Evolutionary conservation across 148 eudicot genomes (phyloP), one percentile per base, ranked within the genome.

Genomic region (Chenopodium album): DNA sequence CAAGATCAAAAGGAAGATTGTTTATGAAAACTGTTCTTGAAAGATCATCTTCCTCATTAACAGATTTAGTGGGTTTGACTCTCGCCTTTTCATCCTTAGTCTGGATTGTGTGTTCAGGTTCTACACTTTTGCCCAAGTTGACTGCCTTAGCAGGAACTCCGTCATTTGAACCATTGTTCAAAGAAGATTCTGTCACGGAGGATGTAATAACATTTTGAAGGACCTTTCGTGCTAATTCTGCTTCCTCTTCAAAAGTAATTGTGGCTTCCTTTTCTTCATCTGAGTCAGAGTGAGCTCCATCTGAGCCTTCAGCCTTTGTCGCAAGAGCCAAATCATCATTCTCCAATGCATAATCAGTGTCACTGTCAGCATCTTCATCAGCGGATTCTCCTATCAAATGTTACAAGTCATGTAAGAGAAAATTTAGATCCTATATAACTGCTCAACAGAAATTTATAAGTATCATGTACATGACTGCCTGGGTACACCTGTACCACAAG

Each of bases 1-100:
- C 88, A 76, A 85, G 76, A 50, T 96, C 99, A 81, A 94, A 96
- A 65, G 98, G 99, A 87, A 96, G 92, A 79, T 96, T 94, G 86
- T 86, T 89, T 41, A 96, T 89, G 75, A 96, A 96, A 81, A 96
- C 67, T 74, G 98, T 96, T 71, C 85, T 88, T 80, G 87, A 83
- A 87, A 96, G 84, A 69, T 91, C 99, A 20, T 92, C 94, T 78
- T 90, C 92, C 44, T 34, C 83, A 68, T 83, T 87, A 60, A 68
- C 77, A 47, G 84, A 72, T 77, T 79, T 81, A 59, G 76, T 66
- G 62, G n/a, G 67, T 63, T 83, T 85, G 74, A 77, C 80, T 28
- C 60, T 72, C 22, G 79, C 54, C 28, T 73, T 83, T 71, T 76
- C 88, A 71, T 80, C 56, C 69, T 81, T 85, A 46, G 66, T 71